Base-by-base conservation (phyloP, 371 early-diverging fungal species). In the Mortierella sp. region DNA sequence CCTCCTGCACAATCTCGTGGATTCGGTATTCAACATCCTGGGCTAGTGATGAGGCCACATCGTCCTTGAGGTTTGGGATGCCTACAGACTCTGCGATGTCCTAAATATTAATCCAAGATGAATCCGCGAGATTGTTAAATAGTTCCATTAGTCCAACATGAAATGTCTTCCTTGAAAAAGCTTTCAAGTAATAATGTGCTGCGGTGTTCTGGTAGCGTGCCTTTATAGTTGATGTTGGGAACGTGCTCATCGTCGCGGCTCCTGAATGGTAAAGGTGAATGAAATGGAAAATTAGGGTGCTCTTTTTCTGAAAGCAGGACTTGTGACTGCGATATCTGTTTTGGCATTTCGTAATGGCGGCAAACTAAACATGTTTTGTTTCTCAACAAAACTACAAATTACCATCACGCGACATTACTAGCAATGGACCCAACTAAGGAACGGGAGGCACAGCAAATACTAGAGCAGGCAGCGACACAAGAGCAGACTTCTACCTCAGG, bases 11-110 rank as follows among this genome's bases (percentile, higher is more conserved):
- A 42, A 99, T 89, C 84, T 99, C 98, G 78, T 98, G 94, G 43
- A 99, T 83, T 51, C 99, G 89, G 83, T 97, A 98, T 84, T 99
- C 99, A 29, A 97, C 94, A 84, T 99, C 99, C 72, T 96, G 96
- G 3, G 98, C 91, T 62, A 99, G 85, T 3, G 96, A 93, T 15
- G 69, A 76, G 6, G 98, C 92, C 6, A 96, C 96, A 71, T 96
- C 96, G 68, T 97, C 97, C 80, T 97, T 97, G 42, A 99, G 88
- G 73, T 94, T 92, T 28, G 90, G 84, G n/a, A 99, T 87, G 45
- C 99, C 99, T 17, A 95, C 87, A 1, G 97, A 91, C 82, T 99
- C 96, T 55, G 98, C 95, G 70, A 95, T 93, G 77, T 91, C 91
- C 92, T 93, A 76, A 55, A 29, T 32, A 53, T 42, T 35, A 66